Evolutionary conservation across 2,329 filamentous ascomycete species (phyloP).

Genomic region (Cercospora sesami): DNA sequence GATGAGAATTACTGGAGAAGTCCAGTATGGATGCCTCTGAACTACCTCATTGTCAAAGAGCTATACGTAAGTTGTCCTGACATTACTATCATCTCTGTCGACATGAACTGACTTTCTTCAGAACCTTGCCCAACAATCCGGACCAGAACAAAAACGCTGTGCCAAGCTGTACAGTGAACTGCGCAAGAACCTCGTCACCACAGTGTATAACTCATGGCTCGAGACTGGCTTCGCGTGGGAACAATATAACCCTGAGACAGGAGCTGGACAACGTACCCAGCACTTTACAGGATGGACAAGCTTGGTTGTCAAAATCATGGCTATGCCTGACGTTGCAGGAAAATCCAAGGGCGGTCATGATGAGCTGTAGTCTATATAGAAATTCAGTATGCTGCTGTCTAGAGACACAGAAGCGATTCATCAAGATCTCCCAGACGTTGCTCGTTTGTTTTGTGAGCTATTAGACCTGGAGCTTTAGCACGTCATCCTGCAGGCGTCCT

Average conservation of each 20-base stretch:
- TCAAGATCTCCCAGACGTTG: background rate
- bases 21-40: slow-evolving; percentile 94
- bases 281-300: slow-evolving; percentile 99
- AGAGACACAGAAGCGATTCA: background rate
- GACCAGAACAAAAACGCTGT: slow-evolving; percentile 69
- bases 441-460: background rate
- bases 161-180: slow-evolving; percentile 72
- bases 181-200: slow-evolving; percentile 81
- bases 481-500: background rate
- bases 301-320: slow-evolving; percentile 95
- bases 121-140: slow-evolving; percentile 63
- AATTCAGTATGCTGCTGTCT: background rate
- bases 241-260: slow-evolving; percentile 93
- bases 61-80: slow-evolving; percentile 63
- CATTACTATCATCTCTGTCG: slow-evolving; percentile 1
- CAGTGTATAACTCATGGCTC: slow-evolving; percentile 83
- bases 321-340: slow-evolving; percentile 70
- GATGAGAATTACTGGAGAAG: slow-evolving; percentile 97
- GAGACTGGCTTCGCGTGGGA: slow-evolving; percentile 97
- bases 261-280: slow-evolving; percentile 89
- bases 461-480: background rate
- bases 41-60: slow-evolving; percentile 80
- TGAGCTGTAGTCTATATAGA: slow-evolving; percentile 46
- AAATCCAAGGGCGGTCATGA: slow-evolving; percentile 43
- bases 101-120: slow-evolving; percentile 35